Evolutionary conservation across 2,329 filamentous ascomycete species (phyloP).

Genomic region (Trichoderma sp.): DNA sequence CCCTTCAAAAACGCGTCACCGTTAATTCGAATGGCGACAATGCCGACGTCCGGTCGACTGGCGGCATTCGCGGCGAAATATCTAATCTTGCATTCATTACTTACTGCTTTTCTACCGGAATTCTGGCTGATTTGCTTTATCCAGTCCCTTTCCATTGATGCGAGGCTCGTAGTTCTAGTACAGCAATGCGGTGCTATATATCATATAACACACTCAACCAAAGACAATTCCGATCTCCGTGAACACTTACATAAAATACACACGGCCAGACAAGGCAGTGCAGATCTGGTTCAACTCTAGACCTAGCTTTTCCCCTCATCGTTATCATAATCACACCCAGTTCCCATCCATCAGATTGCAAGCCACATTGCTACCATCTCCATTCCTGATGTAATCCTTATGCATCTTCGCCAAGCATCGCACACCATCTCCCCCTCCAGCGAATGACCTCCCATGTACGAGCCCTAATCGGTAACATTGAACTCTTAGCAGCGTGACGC

Average conservation of each 20-base stretch:
- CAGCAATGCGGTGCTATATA: not conserved
- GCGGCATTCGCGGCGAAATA: not conserved
- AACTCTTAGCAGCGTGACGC: not conserved
- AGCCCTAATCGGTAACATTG: conserved; percentile 6
- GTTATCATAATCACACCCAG: not conserved
- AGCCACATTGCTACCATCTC: not conserved
- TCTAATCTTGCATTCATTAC: not conserved
- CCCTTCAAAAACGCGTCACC: not conserved
- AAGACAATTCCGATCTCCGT: not conserved
- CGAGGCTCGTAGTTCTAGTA: not conserved
- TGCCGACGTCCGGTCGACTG: not conserved
- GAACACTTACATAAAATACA: not conserved
- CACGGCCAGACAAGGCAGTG: not conserved
- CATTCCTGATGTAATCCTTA: not conserved
- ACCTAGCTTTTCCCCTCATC: not conserved
- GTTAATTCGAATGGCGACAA: conserved; percentile 9
- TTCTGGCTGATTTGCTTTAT: not conserved
- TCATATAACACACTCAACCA: not conserved
- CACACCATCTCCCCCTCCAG: not conserved
- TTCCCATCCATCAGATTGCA: not conserved
- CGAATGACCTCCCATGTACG: not conserved
- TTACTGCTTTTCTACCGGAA: not conserved
- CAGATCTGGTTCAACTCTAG: not conserved
- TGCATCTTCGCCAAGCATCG: not conserved
- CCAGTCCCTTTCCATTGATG: not conserved